Conservation (phyloP, 345 rosid species). For the Eutrema heterophyllum region DNA sequence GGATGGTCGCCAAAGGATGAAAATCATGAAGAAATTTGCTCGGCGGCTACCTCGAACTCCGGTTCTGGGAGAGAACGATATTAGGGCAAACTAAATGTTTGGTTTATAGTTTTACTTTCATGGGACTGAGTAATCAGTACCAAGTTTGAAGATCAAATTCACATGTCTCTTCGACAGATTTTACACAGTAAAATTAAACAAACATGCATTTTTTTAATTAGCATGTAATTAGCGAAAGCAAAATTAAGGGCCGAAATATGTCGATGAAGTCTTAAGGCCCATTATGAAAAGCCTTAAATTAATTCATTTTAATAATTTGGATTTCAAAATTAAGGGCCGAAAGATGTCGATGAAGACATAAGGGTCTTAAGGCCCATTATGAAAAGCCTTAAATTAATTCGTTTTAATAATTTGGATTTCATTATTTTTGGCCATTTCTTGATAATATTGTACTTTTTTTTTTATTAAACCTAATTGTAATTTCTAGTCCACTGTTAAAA, state of each 20-base stretch:
- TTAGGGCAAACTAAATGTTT: too few species aligned
- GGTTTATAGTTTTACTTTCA: too few species aligned
- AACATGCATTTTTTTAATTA: too few species aligned
- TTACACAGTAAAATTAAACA: too few species aligned
- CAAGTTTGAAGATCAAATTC: too few species aligned
- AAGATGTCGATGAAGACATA: neutral
- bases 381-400: neutral
- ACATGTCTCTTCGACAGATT: too few species aligned
- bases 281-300: neutral
- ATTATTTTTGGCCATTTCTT: neutral
- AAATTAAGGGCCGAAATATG: neutral
- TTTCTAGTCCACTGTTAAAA: neutral
- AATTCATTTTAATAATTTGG: neutral
- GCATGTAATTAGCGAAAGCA: too few species aligned
- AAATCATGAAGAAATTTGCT: too few species aligned
- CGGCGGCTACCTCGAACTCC: too few species aligned
- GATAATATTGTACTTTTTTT: neutral
- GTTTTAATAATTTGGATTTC: neutral
- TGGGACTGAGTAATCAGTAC: too few species aligned
- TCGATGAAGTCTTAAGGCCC: neutral
- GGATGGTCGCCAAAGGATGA: too few species aligned
- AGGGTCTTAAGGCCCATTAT: neutral
- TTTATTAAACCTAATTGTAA: neutral
- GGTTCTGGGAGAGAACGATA: too few species aligned
- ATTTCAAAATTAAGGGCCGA: neutral